Base-by-base conservation (phyloP, 345 rosid species). In the Corchorus capsularis region DNA sequence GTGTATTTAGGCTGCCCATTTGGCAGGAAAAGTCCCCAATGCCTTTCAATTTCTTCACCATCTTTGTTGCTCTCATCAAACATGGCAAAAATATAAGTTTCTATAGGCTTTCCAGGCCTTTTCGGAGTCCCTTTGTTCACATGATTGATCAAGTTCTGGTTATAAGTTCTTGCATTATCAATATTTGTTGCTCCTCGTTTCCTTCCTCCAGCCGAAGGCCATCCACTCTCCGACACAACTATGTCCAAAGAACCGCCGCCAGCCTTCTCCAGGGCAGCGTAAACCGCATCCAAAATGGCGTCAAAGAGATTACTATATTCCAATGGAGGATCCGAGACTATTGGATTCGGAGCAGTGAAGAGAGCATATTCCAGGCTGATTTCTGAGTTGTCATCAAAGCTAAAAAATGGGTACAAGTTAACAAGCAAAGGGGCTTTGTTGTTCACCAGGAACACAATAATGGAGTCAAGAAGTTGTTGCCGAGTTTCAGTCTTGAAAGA, bases 381-480 rank as follows among this genome's bases (percentile, higher is more conserved):
- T 1, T 10, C 54, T 2, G 16, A 0, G 8, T 5, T 61, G 2
- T 0, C 67, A 22, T 0, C 4, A 78, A 84, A 82, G 71, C 81
- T 65, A 67, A 85, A 80, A 72, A 80, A 91, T 10, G 93, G 63
- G 70, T 91, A 91, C 43, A 85, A 2, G 73, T 89, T 91, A 6
- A 83, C 50, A 9, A 80, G 84, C 22, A 91, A 62, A 3, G 94
- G 90, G 15, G 88, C 77, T 72, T 34, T 49, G 69, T 83, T 86
- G 68, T 75, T 47, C 2, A 35, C 72, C 73, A 91, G 79, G 85
- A 89, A 84, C 4, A 46, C 20, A 37, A 86, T 77, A 3, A 84
- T 55, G 0, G 89, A 87, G 35, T 75, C 64, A 8, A 89, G 77
- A 45, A 87, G 63, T 3, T 49, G 75, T 22, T 49, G 75, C 22